Evolutionary conservation across 306 rosid species (phyloP), one percentile per base, ranked within the genome.

Genomic region (Prosopis cineraria): DNA sequence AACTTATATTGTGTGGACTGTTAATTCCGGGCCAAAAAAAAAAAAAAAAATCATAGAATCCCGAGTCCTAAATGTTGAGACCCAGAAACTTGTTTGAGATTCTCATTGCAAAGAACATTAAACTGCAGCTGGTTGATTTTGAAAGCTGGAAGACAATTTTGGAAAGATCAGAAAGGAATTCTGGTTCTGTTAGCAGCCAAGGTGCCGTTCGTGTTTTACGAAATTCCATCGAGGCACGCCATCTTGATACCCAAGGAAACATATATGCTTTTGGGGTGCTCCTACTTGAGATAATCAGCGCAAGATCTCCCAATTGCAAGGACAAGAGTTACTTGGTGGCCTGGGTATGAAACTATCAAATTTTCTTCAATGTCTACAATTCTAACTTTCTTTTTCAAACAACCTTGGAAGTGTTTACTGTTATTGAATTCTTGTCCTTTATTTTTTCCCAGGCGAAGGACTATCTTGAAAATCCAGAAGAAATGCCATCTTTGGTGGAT

Each of bases 131-230:
- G 70, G 99, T 96, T 82, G 98, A 96, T 83, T 96, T 96, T 69
- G 99, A 96, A 81, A 87, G 97, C 84, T 96, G 98, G 97, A 93
- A 96, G 87, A 84, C 90, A 52, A 91, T 96, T 85, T 89, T 96
- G 68, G 90, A 88, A 62, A 91, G 98, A 85, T 90, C 93, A 34
- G 98, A 91, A 75, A 90, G 82, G 75, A 88, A 86, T 73, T 88
- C 96, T 1, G 96, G 93, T 74, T 77, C 91, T 20, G 84, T 96
- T 62, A 82, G 86, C 68, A 81, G 86, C 82, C 91, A 91, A 82
- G 97, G 98, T 53, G 67, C 85, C 36, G 81, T 78, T 64, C 91
- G 93, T 74, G 74, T 89, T 68, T 92, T 89, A 85, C 90, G 96
- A 68, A 96, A 81, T 81, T 86, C 99, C 31, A 73, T 96, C 5